Conservation (phyloP, 306 rosid species). For the Quillaja saponaria region DNA sequence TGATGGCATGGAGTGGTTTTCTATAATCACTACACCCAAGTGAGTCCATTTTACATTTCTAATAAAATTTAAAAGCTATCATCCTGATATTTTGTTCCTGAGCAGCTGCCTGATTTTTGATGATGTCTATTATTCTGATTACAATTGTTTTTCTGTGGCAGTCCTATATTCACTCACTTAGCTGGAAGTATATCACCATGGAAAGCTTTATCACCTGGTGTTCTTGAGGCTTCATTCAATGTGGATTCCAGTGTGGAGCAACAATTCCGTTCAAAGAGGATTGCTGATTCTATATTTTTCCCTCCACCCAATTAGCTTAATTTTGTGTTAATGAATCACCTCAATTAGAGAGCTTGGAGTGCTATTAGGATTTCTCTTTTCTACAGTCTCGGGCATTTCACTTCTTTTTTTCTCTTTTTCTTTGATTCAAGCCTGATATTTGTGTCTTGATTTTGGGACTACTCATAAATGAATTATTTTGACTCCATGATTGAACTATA, state of each 20-base stretch:
- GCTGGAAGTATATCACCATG: slow-evolving; percentile 79
- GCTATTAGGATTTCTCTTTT: neutral
- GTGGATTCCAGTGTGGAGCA: slow-evolving; percentile 61
- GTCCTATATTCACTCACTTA: slow-evolving; percentile 82
- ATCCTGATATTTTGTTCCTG: no score
- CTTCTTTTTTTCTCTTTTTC: no score
- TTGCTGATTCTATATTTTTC: slow-evolving; percentile 74
- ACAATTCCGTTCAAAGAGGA: slow-evolving; percentile 75
- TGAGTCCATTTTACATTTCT: slow-evolving; percentile 27
- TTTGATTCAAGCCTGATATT: no score
- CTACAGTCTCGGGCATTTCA: no score
- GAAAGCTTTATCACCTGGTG: slow-evolving; percentile 74
- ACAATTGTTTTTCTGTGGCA: slow-evolving; percentile 28
- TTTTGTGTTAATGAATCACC: slow-evolving; percentile 6
- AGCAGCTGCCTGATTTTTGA: neutral
- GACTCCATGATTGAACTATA: no score
- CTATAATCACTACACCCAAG: slow-evolving; percentile 80
- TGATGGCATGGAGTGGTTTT: slow-evolving; percentile 87
- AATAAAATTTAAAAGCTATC: neutral
- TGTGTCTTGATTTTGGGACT: no score
- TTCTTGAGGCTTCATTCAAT: slow-evolving; percentile 73
- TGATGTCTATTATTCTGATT: neutral
- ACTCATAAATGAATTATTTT: no score
- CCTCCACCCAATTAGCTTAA: slow-evolving; percentile 63
- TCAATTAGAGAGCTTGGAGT: slow-evolving; percentile 23